phyloP scores from a whole-genome alignment of 73 alveolate species.

The Paramecium caudatum region DNA sequence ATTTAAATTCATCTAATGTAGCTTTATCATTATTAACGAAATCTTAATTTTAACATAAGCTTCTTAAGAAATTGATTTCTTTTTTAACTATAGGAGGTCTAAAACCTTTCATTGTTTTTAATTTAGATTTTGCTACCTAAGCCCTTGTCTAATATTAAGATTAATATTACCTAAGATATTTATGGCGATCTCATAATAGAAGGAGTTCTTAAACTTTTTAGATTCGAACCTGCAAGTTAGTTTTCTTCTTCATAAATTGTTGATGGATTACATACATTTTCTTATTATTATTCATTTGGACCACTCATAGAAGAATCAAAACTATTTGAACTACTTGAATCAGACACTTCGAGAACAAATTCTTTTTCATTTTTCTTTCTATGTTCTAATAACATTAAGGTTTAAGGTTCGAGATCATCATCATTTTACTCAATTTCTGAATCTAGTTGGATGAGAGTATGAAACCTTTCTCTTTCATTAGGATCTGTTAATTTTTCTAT shows the following conservation, averaged over 20 bases:
- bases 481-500: constrained; percentile 28
- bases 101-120: not conserved
- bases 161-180: not conserved
- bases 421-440: not conserved
- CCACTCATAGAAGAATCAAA: not conserved
- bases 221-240: not conserved
- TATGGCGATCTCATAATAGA: not conserved
- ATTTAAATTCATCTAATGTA: not conserved
- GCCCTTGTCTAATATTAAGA: not conserved
- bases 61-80: constrained; percentile 28
- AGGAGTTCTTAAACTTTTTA: constrained; percentile 2
- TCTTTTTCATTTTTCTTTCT: constrained; percentile 33
- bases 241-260: not conserved
- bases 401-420: not conserved
- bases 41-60: constrained; percentile 42
- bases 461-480: constrained; percentile 17
- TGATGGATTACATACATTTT: not conserved
- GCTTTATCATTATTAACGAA: constrained; percentile 54
- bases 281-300: not conserved
- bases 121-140: not conserved
- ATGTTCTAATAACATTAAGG: not conserved
- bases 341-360: not conserved
- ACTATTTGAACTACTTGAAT: constrained; percentile 1
- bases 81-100: not conserved
- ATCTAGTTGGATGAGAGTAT: not conserved